These are phyloP conservation scores for Trichophyton schoenleinii DNA, from an alignment of 2,329 filamentous ascomycete species.

Conservation along the genomic window DNA sequence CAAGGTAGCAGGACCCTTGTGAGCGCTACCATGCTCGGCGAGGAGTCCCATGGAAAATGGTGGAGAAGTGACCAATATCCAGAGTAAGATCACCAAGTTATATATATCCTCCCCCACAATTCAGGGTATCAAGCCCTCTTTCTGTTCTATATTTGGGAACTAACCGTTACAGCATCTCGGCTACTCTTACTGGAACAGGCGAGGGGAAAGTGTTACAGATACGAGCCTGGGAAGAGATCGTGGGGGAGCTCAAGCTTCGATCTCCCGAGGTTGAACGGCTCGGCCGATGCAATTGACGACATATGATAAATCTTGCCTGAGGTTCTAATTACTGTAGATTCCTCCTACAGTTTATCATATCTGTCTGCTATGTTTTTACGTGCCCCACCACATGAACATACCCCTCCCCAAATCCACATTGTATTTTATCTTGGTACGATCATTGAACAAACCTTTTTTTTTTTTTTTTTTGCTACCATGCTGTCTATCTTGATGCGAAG, in stretches of 20 bases:
- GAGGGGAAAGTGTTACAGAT: conserved; percentile 6
- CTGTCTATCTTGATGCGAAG: not conserved
- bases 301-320: not conserved
- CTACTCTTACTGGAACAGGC: conserved; percentile 6
- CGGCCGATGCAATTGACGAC: not conserved
- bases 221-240: conserved; percentile 10
- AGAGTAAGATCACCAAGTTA: conserved; percentile 8
- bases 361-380: not conserved
- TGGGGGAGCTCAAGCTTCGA: conserved; percentile 8
- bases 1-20: conserved; percentile 34
- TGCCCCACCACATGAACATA: not conserved
- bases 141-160: not conserved
- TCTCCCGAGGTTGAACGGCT: conserved; percentile 2
- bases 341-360: not conserved
- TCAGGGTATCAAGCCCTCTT: not conserved
- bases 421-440: not conserved
- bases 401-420: not conserved
- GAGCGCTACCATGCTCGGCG: conserved; percentile 30
- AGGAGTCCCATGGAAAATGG: conserved; percentile 33
- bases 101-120: not conserved
- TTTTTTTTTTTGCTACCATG: not conserved
- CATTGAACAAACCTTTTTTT: not conserved
- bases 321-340: not conserved
- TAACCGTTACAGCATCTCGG: conserved; percentile 6
- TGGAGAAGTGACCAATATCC: conserved; percentile 25